Conservation (phyloP, 768 basidiomycete species). For the Saitozyma sp. region DNA sequence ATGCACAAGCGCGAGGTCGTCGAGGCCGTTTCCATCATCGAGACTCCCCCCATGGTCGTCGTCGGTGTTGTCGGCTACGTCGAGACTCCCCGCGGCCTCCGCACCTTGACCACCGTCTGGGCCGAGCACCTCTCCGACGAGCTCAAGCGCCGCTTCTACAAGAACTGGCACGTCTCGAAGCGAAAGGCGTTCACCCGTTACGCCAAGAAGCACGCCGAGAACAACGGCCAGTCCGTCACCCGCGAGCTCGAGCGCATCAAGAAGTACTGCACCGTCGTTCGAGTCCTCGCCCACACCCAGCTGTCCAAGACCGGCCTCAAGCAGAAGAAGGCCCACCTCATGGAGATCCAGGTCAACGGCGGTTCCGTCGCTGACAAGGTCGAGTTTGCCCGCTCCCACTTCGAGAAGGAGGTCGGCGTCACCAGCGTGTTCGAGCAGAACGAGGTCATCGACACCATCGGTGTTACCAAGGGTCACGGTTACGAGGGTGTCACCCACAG, state of each 20-base stretch:
- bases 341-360: slow-evolving; percentile 99
- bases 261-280: slow-evolving; percentile 99
- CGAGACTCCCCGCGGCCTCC: slow-evolving; percentile 98
- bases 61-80: slow-evolving; percentile 99
- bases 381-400: slow-evolving; percentile 86
- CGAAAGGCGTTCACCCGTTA: slow-evolving; percentile 99
- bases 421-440: slow-evolving; percentile 88
- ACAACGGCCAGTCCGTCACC: slow-evolving; percentile 82
- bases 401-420: slow-evolving; percentile 94
- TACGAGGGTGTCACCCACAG: slow-evolving; percentile 99
- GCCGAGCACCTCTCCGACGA: slow-evolving; percentile 97
- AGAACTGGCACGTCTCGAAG: slow-evolving; percentile 99
- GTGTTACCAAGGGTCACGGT: slow-evolving; percentile 96
- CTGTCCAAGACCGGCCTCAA: slow-evolving; percentile 94
- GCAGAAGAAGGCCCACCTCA: slow-evolving; percentile 99
- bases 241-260: slow-evolving; percentile 99
- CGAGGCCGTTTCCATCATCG: slow-evolving; percentile 92
- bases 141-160: slow-evolving; percentile 97
- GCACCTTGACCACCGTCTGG: slow-evolving; percentile 95
- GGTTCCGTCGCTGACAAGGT: slow-evolving; percentile 93
- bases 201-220: slow-evolving; percentile 98
- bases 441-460: slow-evolving; percentile 93
- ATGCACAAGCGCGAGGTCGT: slow-evolving; percentile 99
- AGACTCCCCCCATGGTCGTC: slow-evolving; percentile 94
- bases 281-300: slow-evolving; percentile 98